Evolutionary conservation across 495 filamentous ascomycete species (phyloP), one percentile per base, ranked within the genome.

Genomic region (Monascus purpureus): DNA sequence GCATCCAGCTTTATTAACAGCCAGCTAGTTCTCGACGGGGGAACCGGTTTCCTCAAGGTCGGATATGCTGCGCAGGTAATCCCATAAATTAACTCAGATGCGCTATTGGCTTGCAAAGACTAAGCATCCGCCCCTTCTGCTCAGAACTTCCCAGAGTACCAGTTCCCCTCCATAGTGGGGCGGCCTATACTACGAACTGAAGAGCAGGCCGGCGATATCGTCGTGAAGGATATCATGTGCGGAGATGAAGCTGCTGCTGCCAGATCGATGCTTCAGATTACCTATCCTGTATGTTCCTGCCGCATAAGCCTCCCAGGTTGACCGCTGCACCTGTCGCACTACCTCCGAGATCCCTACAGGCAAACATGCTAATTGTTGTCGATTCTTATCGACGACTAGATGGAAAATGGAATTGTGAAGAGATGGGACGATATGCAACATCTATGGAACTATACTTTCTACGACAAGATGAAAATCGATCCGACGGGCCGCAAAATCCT

Each of bases 341-440:
- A n/a, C n/a, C n/a, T n/a, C n/a, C n/a, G n/a, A n/a, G n/a, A n/a
- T n/a, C n/a, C n/a, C n/a, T n/a, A n/a, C 32, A 38, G 37, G 30
- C 39, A 43, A 34, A 35, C 35, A 29, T 47, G 43, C 43, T 54
- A 41, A 60, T 49, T 31, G n/a, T n/a, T n/a, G n/a, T n/a, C n/a
- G n/a, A n/a, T n/a, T n/a, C n/a, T n/a, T n/a, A n/a, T n/a, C n/a
- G n/a, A n/a, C n/a, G n/a, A n/a, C n/a, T 61, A 82, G 77, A 99
- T 99, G 90, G 92, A 96, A 53, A 96, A 96, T 58, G 90, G 90
- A 47, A 94, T 99, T 42, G 82, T 99, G 33, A 96, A 96, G 72
- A 82, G 79, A 45, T 99, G 92, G 92, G 90, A 96, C 46, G 92
- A 99, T 59, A 95, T 96, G 88, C 79, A 92, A 61, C 90, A 96